phyloP scores from a whole-genome alignment of 139 green algal species.

The Picochlorum sp. region DNA sequence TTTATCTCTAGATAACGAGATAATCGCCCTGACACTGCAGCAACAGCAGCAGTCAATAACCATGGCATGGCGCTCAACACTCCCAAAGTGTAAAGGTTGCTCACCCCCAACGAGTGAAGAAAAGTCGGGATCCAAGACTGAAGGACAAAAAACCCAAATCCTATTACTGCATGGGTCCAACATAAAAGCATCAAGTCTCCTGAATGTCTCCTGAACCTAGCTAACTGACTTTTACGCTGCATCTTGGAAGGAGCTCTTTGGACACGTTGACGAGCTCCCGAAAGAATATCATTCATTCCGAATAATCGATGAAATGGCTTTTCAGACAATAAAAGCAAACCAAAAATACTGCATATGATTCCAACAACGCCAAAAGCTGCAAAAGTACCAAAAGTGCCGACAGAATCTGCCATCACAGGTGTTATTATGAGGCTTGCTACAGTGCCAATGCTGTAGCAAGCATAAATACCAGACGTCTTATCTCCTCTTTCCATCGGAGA shows the following conservation, averaged over 20 bases:
- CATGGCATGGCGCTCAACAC: conserved; percentile 47
- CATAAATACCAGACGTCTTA: conserved; percentile 42
- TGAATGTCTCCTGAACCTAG: background rate
- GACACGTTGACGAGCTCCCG: background rate
- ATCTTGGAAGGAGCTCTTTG: background rate
- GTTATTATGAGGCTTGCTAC: conserved; percentile 41
- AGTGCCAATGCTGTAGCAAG: conserved; percentile 48
- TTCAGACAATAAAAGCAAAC: background rate
- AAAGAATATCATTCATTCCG: background rate
- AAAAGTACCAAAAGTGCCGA: conserved; percentile 35
- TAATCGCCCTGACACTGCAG: conserved; percentile 15
- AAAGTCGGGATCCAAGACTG: conserved; percentile 51
- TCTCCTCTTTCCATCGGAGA: conserved; percentile 20
- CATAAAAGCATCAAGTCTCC: conserved; percentile 34
- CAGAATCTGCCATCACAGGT: conserved; percentile 24
- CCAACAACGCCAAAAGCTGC: conserved; percentile 26
- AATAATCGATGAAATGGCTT: background rate
- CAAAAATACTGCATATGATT: conserved; percentile 23
- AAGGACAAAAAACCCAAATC: conserved; percentile 54
- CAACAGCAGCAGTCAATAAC: conserved; percentile 33
- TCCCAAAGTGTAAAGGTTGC: conserved; percentile 25
- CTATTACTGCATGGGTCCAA: conserved; percentile 48
- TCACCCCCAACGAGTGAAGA: conserved; percentile 36
- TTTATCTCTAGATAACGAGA: conserved; percentile 26
- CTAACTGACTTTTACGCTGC: background rate